phyloP scores from a whole-genome alignment of 306 rosid genomes.

The Mucuna pruriens region DNA sequence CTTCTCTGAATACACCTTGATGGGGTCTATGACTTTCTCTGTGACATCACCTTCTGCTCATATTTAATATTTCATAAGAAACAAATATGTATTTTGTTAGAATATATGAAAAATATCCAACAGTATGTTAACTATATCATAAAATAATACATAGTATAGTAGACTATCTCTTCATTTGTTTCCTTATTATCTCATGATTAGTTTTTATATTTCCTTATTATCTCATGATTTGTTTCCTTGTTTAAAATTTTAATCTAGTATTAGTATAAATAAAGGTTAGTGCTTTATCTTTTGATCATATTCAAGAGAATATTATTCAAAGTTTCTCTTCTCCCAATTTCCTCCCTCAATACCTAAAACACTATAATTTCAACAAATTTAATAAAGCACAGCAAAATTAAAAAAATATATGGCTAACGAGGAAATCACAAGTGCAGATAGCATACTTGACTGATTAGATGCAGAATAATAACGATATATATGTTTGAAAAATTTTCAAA shows the following conservation, averaged over 20 bases:
- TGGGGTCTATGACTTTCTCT: slow-evolving; percentile 72
- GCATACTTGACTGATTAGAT: slow-evolving; percentile 10
- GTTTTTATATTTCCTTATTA: neutral
- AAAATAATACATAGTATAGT: neutral
- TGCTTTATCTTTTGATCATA: neutral
- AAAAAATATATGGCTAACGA: slow-evolving; percentile 6
- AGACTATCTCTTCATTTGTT: neutral
- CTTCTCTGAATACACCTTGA: slow-evolving; percentile 96
- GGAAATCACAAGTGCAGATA: neutral
- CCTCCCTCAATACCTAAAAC: neutral
- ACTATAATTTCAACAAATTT: neutral
- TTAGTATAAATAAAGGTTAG: neutral
- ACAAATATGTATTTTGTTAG: slow-evolving; percentile 8
- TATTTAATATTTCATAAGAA: slow-evolving; percentile 42
- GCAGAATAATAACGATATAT: slow-evolving; percentile 7
- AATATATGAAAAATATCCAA: neutral
- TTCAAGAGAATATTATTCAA: neutral
- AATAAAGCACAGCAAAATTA: slow-evolving; percentile 29
- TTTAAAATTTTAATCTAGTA: neutral
- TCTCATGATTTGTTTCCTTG: neutral
- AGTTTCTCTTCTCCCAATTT: neutral
- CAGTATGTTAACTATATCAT: neutral
- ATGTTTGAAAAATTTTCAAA: neutral
- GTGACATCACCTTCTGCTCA: slow-evolving; percentile 71
- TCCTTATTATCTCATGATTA: neutral